Percentiles rank a stretch among this genome's conserved stretches.
phyloP scores from a whole-genome alignment of 805 yeast genomes.

The Hanseniaspora clermontiae region DNA sequence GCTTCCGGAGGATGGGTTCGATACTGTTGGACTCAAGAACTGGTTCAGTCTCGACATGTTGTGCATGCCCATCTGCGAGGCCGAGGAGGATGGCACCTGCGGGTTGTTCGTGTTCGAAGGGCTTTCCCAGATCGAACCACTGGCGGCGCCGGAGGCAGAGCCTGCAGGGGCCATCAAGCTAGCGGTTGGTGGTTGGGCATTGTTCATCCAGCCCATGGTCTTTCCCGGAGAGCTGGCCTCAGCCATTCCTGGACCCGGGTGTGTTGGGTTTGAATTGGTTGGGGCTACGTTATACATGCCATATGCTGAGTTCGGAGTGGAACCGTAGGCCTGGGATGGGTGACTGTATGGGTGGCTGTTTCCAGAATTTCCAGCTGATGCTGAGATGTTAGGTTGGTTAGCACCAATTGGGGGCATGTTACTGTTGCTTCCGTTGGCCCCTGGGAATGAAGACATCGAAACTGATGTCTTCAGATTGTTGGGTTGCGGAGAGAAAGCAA shows the following conservation, averaged over 20 bases:
- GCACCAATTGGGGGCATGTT: background rate
- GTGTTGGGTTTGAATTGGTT: background rate
- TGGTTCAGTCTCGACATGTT: constrained; percentile 9
- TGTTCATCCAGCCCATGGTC: background rate
- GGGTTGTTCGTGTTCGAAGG: background rate
- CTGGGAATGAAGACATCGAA: constrained; percentile 2
- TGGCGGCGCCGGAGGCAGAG: background rate
- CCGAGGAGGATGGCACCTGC: background rate
- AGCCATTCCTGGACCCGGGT: background rate
- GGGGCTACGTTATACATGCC: background rate
- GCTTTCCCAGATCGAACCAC: background rate
- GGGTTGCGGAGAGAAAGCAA: background rate
- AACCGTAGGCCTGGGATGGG: background rate
- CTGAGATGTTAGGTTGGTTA: background rate
- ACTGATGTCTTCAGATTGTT: background rate
- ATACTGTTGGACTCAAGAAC: background rate
- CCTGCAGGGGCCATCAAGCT: background rate
- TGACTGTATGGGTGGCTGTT: background rate
- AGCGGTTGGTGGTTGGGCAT: background rate
- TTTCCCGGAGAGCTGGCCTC: background rate
- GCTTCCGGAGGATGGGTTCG: background rate
- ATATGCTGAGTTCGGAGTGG: background rate
- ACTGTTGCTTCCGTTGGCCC: background rate
- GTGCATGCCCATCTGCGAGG: constrained; percentile 1
- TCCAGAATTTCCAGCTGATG: background rate